Evolutionary conservation across 768 basidiomycete species (phyloP).

Genomic region (Podaxis sp.): DNA sequence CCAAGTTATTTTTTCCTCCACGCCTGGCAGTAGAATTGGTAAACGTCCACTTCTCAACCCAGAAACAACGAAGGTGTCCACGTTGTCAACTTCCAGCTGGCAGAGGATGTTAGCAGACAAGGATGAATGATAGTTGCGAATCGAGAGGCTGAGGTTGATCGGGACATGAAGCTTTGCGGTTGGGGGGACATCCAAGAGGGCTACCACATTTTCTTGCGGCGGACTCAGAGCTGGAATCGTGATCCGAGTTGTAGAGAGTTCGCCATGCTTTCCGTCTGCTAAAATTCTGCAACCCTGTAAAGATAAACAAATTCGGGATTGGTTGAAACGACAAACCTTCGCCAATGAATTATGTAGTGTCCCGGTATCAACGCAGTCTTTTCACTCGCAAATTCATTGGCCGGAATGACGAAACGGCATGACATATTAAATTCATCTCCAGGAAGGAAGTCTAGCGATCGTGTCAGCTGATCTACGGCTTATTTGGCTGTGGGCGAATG

Average conservation of each 20-base stretch:
- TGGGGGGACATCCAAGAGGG: constrained; percentile 60
- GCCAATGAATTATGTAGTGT: constrained; percentile 59
- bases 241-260: constrained; percentile 44
- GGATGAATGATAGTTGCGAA: constrained; percentile 62
- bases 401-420: constrained; percentile 42
- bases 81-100: constrained; percentile 62
- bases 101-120: constrained; percentile 68
- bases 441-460: constrained; percentile 47
- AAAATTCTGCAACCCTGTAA: constrained; percentile 35
- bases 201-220: constrained; percentile 60
- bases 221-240: constrained; percentile 59
- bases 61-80: constrained; percentile 78
- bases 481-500: neutral
- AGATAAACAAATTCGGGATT: neutral
- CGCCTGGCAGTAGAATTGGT: constrained; percentile 69
- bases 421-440: constrained; percentile 62
- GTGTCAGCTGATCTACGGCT: neutral
- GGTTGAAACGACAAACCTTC: constrained; percentile 41
- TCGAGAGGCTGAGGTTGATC: constrained; percentile 46
- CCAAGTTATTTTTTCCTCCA: constrained; percentile 65
- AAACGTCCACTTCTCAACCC: constrained; percentile 66
- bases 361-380: constrained; percentile 46
- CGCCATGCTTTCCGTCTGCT: constrained; percentile 37
- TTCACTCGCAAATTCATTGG: constrained; percentile 29
- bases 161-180: constrained; percentile 61